Evolutionary conservation across 1,284 basidiomycete genomes (phyloP).

Genomic region (Cystobasidium slooffiae): DNA sequence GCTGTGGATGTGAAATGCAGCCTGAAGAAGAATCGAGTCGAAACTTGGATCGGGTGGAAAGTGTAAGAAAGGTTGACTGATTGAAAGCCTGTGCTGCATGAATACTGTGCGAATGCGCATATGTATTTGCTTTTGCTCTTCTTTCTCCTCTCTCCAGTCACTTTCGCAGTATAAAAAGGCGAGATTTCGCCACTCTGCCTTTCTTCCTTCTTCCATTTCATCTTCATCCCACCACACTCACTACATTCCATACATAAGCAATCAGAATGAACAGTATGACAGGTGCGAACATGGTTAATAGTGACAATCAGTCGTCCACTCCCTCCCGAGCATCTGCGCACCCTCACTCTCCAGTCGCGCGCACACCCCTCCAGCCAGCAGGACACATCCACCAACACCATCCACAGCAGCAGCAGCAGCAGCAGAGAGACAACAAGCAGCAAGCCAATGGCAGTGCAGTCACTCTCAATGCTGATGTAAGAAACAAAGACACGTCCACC

Average conservation of each 20-base stretch:
- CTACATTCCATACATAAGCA: background rate
- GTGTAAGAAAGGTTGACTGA: background rate
- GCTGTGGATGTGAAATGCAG: slow-evolving; percentile 45
- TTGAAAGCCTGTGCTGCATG: background rate
- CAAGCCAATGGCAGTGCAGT: background rate
- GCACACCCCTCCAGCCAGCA: background rate
- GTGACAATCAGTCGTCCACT: background rate
- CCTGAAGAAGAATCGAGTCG: background rate
- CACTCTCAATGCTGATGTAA: slow-evolving; percentile 1
- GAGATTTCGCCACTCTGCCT: slow-evolving; percentile 8
- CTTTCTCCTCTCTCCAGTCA: background rate
- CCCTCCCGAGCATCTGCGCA: slow-evolving; percentile 7
- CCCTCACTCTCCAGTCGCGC: slow-evolving; percentile 3
- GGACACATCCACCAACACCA: background rate
- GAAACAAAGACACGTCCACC: slow-evolving; percentile 23
- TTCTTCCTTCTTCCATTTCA: slow-evolving; percentile 19
- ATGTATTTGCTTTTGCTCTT: background rate
- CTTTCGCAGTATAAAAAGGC: slow-evolving; percentile 11
- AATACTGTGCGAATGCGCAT: no score
- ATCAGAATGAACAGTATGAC: slow-evolving; percentile 1
- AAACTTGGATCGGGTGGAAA: background rate
- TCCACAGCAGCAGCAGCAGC: background rate
- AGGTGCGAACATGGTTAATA: slow-evolving; percentile 1
- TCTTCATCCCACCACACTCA: background rate
- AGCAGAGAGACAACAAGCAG: slow-evolving; percentile 4